These are phyloP conservation scores for Isoetes taiwanensis DNA, from an alignment of 75 land plant species.

Conservation along the genomic window DNA sequence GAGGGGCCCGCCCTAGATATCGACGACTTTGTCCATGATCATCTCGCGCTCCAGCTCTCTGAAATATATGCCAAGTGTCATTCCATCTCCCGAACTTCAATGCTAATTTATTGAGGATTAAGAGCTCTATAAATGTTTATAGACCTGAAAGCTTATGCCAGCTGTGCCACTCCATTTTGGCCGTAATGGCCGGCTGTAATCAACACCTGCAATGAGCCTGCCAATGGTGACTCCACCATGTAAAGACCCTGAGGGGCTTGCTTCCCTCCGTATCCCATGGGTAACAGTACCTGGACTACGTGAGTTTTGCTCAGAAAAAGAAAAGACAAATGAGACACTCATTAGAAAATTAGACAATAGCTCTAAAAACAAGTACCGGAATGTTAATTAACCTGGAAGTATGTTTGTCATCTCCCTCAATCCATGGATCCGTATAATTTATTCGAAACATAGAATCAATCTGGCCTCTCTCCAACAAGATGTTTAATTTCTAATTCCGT, in stretches of 20 bases:
- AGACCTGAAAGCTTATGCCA: conserved; percentile 85
- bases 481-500: conserved; percentile 75
- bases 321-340: conserved; percentile 4
- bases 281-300: conserved; percentile 67
- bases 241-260: conserved; percentile 19
- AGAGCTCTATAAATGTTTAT: too few species aligned
- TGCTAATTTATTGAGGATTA: too few species aligned
- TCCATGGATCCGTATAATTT: conserved; percentile 95
- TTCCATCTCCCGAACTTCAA: neutral
- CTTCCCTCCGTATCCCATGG: conserved; percentile 50
- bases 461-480: conserved; percentile 90
- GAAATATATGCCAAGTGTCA: neutral
- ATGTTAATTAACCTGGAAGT: conserved; percentile 74
- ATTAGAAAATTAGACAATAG: neutral
- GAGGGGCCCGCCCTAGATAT: conserved; percentile 63
- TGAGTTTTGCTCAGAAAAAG: conserved; percentile 53
- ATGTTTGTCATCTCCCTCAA: conserved; percentile 94
- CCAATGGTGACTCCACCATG: conserved; percentile 61
- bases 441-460: conserved; percentile 82
- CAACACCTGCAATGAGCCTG: conserved; percentile 76
- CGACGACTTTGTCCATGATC: conserved; percentile 68
- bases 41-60: conserved; percentile 91
- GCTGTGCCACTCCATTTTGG: conserved; percentile 98
- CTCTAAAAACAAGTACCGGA: conserved; percentile 37
- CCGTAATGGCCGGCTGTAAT: conserved; percentile 76